These are phyloP conservation scores for Arabis hirsuta DNA, from an alignment of 345 rosid genomes.

Conservation along the genomic window DNA sequence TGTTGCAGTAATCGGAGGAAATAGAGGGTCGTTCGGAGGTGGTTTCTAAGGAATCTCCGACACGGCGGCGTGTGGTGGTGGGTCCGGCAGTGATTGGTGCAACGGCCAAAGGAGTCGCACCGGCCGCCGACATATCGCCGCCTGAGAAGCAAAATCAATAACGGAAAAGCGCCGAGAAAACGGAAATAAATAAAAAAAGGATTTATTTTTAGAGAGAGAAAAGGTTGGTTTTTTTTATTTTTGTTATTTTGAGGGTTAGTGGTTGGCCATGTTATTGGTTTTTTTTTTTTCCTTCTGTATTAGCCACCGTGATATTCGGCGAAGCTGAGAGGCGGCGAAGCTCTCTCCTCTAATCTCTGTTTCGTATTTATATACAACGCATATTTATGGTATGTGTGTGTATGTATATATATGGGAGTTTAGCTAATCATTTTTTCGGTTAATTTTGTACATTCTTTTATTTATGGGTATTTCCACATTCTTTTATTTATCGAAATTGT, in stretches of 20 bases:
- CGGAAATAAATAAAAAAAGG: neutral
- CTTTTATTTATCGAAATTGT: too few relatives aligned
- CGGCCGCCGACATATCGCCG: constrained; percentile 65
- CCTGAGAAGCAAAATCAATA: constrained; percentile 19
- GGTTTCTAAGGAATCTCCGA: constrained; percentile 48
- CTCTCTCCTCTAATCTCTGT: constrained; percentile 12
- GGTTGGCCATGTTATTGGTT: constrained; percentile 36
- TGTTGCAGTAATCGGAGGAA: constrained; percentile 42
- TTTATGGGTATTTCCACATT: constrained; percentile 3
- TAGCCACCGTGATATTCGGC: constrained; percentile 46
- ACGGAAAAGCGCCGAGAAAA: constrained; percentile 10
- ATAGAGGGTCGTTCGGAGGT: constrained; percentile 45
- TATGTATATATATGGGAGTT: constrained; percentile 27
- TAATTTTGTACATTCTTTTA: neutral
- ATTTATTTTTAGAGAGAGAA: neutral
- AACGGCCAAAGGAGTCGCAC: constrained; percentile 50
- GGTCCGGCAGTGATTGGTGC: constrained; percentile 56
- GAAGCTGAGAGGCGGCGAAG: constrained; percentile 41
- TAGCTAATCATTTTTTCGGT: constrained; percentile 22
- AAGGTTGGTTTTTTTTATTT: neutral
- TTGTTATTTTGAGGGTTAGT: constrained; percentile 31
- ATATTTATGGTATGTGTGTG: neutral
- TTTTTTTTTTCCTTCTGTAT: neutral
- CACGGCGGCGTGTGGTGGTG: constrained; percentile 77
- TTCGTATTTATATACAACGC: constrained; percentile 2